Base-by-base conservation (phyloP, 2,329 filamentous ascomycete species). In the Exophiala viscosa region DNA sequence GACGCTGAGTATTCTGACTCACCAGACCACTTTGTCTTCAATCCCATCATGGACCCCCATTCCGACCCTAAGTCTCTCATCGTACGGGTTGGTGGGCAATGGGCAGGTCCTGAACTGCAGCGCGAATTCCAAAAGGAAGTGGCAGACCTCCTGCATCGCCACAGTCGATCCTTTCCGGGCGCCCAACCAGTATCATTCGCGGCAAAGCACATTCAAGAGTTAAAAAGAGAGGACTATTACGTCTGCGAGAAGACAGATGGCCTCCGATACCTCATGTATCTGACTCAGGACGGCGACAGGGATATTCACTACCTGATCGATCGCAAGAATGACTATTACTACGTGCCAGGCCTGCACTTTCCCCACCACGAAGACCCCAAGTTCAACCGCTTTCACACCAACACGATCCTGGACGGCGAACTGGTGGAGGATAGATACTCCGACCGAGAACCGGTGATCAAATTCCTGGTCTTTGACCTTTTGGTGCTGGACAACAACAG, bases 221-320 rank as follows among this genome's bases (percentile, higher is more conserved):
- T 99, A 33, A 83, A 86, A 57, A 78, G 79, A 53, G 79, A 87
- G 66, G 93, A 97, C 71, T 99, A 97, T 75, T 99, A 91, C 68
- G 87, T 99, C 60, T 96, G 92, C 76, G 93, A 99, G 73, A 99
- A 99, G 75, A 96, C 92, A 1, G 93, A 99, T 67, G 93, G 93
- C 49, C 89, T 97, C 59, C 85, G 93, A 59, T 96, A 95, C 69
- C 81, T 99, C n/a, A 82, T 99, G 60, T 97, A 95, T 76, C 84
- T 93, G 60, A 90, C 88, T 45, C 67, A 68, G 50, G 72, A 74
- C 34, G 66, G 67, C 15, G 70, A 76, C 6, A 85, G 86, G 66
- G 74, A 76, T 18, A 80, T 85, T 18, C 88, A 93, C 66, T 96
- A 96, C 74, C 79, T 99, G 51, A 96, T 99, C 72, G 92, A 99